A percentile compares a stretch with the other conserved stretches of the same genome.
phyloP scores from a whole-genome alignment of 495 filamentous ascomycete genomes.

The Lasiosphaeria hispida region DNA sequence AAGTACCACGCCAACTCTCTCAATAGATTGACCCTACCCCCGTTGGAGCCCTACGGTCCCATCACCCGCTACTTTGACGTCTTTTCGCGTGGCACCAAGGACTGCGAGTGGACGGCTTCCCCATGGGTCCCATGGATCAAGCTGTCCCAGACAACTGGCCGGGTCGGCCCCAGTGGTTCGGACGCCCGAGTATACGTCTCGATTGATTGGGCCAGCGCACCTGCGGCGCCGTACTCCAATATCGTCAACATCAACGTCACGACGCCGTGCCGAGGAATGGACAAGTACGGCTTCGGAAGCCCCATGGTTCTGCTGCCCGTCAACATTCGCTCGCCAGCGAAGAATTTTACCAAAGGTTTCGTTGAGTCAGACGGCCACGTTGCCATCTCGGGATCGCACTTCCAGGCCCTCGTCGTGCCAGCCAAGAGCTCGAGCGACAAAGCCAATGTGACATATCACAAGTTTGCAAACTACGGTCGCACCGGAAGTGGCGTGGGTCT shows the following conservation, averaged over 20 bases:
- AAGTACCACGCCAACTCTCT: constrained; percentile 58
- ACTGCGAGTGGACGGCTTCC: constrained; percentile 56
- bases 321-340: constrained; percentile 50
- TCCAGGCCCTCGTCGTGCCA: constrained; percentile 41
- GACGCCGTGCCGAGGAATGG: constrained; percentile 49
- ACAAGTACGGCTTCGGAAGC: constrained; percentile 48
- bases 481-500: constrained; percentile 59
- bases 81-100: constrained; percentile 58
- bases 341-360: constrained; percentile 58
- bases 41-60: constrained; percentile 63
- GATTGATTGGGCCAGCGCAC: constrained; percentile 59
- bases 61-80: constrained; percentile 63
- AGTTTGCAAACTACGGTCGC: constrained; percentile 54
- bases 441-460: constrained; percentile 49
- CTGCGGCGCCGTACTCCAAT: constrained; percentile 44
- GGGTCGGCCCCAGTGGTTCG: constrained; percentile 46
- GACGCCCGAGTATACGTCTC: constrained; percentile 60
- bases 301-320: constrained; percentile 61
- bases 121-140: constrained; percentile 55
- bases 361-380: constrained; percentile 63
- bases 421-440: constrained; percentile 31
- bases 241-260: constrained; percentile 55
- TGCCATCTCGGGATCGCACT: constrained; percentile 60
- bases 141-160: constrained; percentile 54
- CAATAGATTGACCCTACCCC: constrained; percentile 54